These are phyloP conservation scores for Sabuloglossum arenarium DNA, from an alignment of 495 filamentous ascomycete species.

Conservation along the genomic window DNA sequence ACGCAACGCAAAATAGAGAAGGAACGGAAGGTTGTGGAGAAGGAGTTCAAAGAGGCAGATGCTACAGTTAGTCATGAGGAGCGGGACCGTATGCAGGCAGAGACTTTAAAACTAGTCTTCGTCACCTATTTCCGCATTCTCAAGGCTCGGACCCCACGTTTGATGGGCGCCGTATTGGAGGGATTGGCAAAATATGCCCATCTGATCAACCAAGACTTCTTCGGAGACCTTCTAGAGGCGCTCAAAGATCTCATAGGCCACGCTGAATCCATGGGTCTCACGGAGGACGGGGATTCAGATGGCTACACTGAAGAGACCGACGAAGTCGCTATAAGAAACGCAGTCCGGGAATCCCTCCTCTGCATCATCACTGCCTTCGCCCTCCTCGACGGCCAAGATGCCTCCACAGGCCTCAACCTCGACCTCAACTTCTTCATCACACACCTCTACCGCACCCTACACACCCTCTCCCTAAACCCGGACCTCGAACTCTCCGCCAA, in stretches of 20 bases:
- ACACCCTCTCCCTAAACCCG: conserved; percentile 53
- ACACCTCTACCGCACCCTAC: conserved; percentile 70
- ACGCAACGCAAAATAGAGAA: conserved; percentile 50
- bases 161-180: conserved; percentile 89
- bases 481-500: conserved; percentile 73
- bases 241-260: conserved; percentile 74
- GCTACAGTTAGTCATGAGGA: conserved; percentile 81
- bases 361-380: conserved; percentile 92
- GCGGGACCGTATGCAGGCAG: conserved; percentile 74
- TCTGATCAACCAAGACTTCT: conserved; percentile 95
- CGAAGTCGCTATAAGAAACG: conserved; percentile 20
- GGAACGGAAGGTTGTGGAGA: conserved; percentile 69
- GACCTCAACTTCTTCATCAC: conserved; percentile 89
- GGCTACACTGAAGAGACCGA: conserved; percentile 21
- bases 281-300: conserved; percentile 20
- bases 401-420: conserved; percentile 48
- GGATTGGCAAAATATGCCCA: conserved; percentile 83
- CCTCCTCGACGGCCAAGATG: conserved; percentile 65
- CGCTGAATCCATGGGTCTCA: conserved; percentile 22
- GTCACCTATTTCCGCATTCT: conserved; percentile 85
- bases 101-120: conserved; percentile 90
- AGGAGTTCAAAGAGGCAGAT: conserved; percentile 86
- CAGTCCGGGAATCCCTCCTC: conserved; percentile 70
- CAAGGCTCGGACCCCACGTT: conserved; percentile 49
- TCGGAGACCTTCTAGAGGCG: conserved; percentile 85